Percentiles rank a stretch among this genome's conserved stretches.
These are phyloP conservation scores for Diversispora epigaea DNA, from an alignment of 192 early-diverging fungal genomes.

Conservation along the genomic window DNA sequence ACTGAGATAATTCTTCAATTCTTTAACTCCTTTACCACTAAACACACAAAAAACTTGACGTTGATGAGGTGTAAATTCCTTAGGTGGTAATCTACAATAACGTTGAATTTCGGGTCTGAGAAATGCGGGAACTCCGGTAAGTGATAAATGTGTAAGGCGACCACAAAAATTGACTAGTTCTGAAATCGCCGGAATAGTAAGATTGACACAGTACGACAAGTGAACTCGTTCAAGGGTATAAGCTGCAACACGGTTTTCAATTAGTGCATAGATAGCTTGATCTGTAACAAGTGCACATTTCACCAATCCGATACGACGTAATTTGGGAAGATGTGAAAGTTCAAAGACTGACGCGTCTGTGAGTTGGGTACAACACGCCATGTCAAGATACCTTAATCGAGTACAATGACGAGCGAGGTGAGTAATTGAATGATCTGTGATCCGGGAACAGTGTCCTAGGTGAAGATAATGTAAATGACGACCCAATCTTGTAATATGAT, in stretches of 20 bases:
- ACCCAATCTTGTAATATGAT: constrained; percentile 48
- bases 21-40: constrained; percentile 56
- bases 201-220: constrained; percentile 55
- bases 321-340: constrained; percentile 51
- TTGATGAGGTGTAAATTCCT: constrained; percentile 55
- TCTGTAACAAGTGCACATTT: constrained; percentile 63
- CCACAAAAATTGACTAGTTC: constrained; percentile 49
- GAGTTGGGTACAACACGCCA: constrained; percentile 55
- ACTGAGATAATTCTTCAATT: constrained; percentile 42
- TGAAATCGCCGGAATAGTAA: constrained; percentile 47
- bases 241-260: constrained; percentile 42
- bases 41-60: constrained; percentile 60
- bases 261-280: constrained; percentile 49
- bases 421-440: constrained; percentile 54
- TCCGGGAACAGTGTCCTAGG: constrained; percentile 53
- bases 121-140: constrained; percentile 58
- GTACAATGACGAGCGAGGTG: constrained; percentile 50
- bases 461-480: constrained; percentile 60
- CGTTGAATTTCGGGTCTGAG: constrained; percentile 47
- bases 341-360: constrained; percentile 54
- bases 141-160: constrained; percentile 52
- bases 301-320: constrained; percentile 59
- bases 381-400: constrained; percentile 56
- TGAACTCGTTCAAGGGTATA: constrained; percentile 57
- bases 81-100: constrained; percentile 54